Base-by-base conservation (phyloP, 176 grass and related monocot species). In the Secale cereale region DNA sequence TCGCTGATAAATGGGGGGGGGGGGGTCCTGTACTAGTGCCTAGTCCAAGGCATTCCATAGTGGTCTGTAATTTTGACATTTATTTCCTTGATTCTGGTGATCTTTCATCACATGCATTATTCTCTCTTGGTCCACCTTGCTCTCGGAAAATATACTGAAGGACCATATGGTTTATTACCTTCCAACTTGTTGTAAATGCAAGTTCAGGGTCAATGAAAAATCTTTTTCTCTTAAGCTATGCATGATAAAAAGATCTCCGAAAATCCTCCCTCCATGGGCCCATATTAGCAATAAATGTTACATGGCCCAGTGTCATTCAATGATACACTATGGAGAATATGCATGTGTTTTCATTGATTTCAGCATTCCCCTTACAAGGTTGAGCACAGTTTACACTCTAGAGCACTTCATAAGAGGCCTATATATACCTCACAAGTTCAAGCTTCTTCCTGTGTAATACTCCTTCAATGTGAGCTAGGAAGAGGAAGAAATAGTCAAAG, bases 401-500 rank as follows among this genome's bases (percentile, higher is more conserved):
- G 40, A 43, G 0, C 40, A 43, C 40, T 43, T 43, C 40, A 12
- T 43, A 43, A 43, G 40, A 43, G 40, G 40, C 40, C 10, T 43
- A 12, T 43, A 43, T 43, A 43, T 43, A 43, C 40, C 40, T 12
- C 40, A 43, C 40, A 43, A 43, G 40, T 43, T 43, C 40, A 43
- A 12, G 40, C 40, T 43, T 48, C 4, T 48, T 73, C n/a, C n/a
- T 28, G 26, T 10, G 15, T 15, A 46, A 46, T 14, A 15, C 45
- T 48, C 45, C 45, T 48, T 11, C 14, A 25, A 35, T 25, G 17
- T 65, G 71, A 74, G 22, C 10, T 10, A 7, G 39, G 40, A 81
- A 81, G 77, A 86, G 85, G 29, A 85, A 69, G 63, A 65, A 76
- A 67, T 15, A 74, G 57, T 56, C 35, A 41, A 85, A 72, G 77